A percentile compares a stretch with the other conserved stretches of the same genome.
These are phyloP conservation scores for Calonectria pseudoreteaudii DNA, from an alignment of 2,329 filamentous ascomycete species.

Conservation along the genomic window DNA sequence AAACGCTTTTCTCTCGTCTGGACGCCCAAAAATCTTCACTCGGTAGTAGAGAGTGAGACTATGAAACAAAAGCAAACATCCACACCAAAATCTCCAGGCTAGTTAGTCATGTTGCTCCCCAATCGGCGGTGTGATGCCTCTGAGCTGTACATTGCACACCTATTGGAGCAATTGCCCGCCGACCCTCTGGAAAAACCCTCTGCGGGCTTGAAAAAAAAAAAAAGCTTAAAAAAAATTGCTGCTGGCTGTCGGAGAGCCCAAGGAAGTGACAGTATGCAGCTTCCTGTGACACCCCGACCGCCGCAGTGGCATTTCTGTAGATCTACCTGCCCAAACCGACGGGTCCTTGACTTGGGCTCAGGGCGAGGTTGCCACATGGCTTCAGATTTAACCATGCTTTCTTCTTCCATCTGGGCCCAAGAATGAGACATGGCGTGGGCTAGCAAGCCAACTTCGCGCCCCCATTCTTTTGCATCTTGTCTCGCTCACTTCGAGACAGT, in stretches of 20 bases:
- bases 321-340: background rate
- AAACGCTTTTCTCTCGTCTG: background rate
- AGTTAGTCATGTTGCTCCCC: conserved; percentile 1
- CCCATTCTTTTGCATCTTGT: conserved; percentile 12
- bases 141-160: conserved; percentile 1
- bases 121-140: conserved; percentile 13
- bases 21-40: conserved; percentile 5
- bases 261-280: background rate
- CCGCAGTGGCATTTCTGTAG: background rate
- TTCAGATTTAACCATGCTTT: conserved; percentile 22
- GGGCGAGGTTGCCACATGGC: conserved; percentile 26
- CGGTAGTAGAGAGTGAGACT: conserved; percentile 4
- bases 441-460: conserved; percentile 11
- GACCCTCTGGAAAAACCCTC: background rate
- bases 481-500: conserved; percentile 25
- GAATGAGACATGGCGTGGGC: conserved; percentile 27
- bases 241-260: background rate
- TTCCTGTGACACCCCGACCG: background rate
- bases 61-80: conserved; percentile 13
- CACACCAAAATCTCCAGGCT: background rate
- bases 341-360: conserved; percentile 5
- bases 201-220: background rate
- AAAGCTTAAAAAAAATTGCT: background rate
- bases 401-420: conserved; percentile 12
- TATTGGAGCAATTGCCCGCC: background rate